phyloP scores from a whole-genome alignment of 108 stramenopile species.

The Conticribra guillardii region DNA sequence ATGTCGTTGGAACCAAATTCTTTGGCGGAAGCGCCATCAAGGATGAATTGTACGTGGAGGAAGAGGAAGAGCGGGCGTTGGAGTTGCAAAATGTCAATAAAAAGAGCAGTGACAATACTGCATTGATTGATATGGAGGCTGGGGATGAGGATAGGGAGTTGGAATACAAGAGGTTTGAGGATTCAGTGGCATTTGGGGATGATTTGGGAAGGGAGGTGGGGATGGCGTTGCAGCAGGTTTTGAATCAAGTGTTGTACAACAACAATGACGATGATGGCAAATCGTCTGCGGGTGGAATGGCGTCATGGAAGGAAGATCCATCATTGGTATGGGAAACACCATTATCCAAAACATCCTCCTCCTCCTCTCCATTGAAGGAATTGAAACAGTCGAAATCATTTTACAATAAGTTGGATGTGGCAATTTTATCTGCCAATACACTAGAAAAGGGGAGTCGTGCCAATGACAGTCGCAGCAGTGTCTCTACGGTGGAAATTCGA shows the following conservation, averaged over 20 bases:
- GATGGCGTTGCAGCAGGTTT: slow-evolving; percentile 56
- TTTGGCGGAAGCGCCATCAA: slow-evolving; percentile 78
- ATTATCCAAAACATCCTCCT: slow-evolving; percentile 26
- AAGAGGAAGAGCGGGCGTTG: slow-evolving; percentile 58
- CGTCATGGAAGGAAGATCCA: slow-evolving; percentile 31
- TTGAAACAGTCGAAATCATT: slow-evolving; percentile 58
- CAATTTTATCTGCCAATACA: slow-evolving; percentile 63
- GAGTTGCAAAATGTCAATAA: slow-evolving; percentile 36
- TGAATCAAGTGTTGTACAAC: slow-evolving; percentile 61
- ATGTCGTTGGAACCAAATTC: slow-evolving; percentile 50
- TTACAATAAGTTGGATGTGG: slow-evolving; percentile 74
- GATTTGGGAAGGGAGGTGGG: slow-evolving; percentile 47
- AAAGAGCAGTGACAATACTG: no score
- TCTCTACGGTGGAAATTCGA: slow-evolving; percentile 38
- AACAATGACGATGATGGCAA: slow-evolving; percentile 9
- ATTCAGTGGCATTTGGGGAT: slow-evolving; percentile 51
- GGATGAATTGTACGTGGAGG: slow-evolving; percentile 75
- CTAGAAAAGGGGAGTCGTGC: no score
- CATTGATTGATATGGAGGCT: no score
- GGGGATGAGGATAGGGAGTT: slow-evolving; percentile 10
- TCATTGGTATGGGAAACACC: slow-evolving; percentile 64
- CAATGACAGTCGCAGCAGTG: no score
- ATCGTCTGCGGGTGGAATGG: slow-evolving; percentile 1
- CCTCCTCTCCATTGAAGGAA: slow-evolving; percentile 57
- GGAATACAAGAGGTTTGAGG: slow-evolving; percentile 56